Conservation (phyloP, 257 asterid species). For the Gardenia jasminoides region DNA sequence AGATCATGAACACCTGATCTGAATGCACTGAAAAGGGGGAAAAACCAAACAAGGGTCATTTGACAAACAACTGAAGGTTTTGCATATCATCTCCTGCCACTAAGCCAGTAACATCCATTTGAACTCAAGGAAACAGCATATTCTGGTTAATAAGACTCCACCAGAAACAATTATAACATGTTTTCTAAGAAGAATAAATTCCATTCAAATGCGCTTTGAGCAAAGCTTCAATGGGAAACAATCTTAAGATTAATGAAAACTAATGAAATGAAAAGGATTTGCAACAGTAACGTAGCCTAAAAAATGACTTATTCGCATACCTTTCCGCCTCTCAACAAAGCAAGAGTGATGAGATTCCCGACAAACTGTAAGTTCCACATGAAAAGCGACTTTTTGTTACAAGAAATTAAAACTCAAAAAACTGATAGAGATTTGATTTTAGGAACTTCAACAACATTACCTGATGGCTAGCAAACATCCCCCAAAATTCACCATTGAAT, state of each 20-base stretch:
- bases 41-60: neutral
- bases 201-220: neutral
- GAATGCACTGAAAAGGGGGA: neutral
- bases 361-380: constrained; percentile 59
- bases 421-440: neutral
- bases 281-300: neutral
- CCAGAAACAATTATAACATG: neutral
- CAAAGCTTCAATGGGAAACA: neutral
- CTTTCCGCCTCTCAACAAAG: constrained; percentile 65
- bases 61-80: neutral
- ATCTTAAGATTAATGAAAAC: neutral
- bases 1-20: neutral
- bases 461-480: constrained; percentile 91
- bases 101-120: neutral
- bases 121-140: neutral
- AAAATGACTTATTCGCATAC: constrained; percentile 39
- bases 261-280: neutral
- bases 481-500: constrained; percentile 88
- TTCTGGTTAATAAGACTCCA: neutral
- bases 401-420: constrained; percentile 5
- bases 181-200: too few species aligned
- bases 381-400: neutral
- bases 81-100: neutral
- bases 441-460: constrained; percentile 31
- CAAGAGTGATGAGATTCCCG: constrained; percentile 85